Percentiles rank a stretch among this genome's conserved stretches.
Conservation (phyloP, 768 basidiomycete species). For the Mycena floridula region DNA sequence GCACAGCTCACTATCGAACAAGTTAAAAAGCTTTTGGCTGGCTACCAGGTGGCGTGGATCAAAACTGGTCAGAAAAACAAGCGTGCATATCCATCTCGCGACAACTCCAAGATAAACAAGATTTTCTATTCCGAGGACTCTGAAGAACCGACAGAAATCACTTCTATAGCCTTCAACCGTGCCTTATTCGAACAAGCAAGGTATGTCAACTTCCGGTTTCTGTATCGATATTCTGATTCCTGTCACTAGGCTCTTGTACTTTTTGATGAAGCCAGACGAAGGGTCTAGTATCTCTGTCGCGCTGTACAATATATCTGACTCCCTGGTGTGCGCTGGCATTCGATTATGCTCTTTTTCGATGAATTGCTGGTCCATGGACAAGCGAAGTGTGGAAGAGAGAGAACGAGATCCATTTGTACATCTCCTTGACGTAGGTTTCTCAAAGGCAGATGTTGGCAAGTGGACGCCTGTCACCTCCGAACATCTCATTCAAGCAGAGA, state of each 20-base stretch:
- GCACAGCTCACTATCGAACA: too few relatives aligned
- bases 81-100: too few relatives aligned
- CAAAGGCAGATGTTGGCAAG: neutral
- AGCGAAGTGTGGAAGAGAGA: neutral
- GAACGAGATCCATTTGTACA: neutral
- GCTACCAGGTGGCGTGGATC: too few relatives aligned
- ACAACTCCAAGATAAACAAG: slow-evolving; percentile 14
- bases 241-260: neutral
- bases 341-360: neutral
- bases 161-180: neutral
- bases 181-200: neutral
- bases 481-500: neutral
- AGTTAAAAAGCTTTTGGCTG: too few relatives aligned
- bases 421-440: neutral
- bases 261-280: neutral
- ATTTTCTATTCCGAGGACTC: neutral
- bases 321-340: neutral
- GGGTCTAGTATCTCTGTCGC: neutral
- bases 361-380: neutral
- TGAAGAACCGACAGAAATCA: too few relatives aligned
- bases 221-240: neutral
- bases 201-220: too few relatives aligned
- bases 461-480: neutral
- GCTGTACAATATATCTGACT: neutral
- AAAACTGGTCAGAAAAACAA: too few relatives aligned